phyloP scores from a whole-genome alignment of 345 rosid genomes.

The Jatropha curcas region DNA sequence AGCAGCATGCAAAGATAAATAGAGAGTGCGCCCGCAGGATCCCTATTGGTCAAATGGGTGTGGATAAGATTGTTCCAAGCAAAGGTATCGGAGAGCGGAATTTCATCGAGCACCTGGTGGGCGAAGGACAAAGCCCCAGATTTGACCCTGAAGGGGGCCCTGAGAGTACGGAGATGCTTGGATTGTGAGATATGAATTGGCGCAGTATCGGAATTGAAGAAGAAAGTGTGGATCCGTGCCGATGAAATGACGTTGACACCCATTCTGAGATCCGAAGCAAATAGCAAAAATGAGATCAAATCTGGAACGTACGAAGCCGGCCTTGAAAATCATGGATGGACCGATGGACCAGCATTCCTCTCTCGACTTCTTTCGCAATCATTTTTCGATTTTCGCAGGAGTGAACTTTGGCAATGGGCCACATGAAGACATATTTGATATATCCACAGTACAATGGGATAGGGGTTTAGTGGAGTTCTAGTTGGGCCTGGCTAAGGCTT shows the following conservation, averaged over 20 bases:
- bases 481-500: no score
- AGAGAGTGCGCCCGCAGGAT: slow-evolving; percentile 28
- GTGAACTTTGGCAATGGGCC: no score
- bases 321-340: no score
- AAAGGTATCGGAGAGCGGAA: slow-evolving; percentile 33
- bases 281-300: no score
- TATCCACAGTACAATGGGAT: no score
- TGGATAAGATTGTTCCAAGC: slow-evolving; percentile 50
- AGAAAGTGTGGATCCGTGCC: neutral
- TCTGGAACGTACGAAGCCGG: no score
- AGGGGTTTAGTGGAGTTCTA: no score
- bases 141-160: neutral
- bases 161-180: neutral
- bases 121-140: slow-evolving; percentile 2
- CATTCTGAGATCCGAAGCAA: neutral
- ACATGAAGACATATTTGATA: no score
- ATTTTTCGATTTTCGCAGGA: no score
- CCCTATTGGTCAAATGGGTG: slow-evolving; percentile 30
- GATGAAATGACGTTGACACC: neutral
- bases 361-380: no score
- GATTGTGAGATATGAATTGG: no score
- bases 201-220: neutral
- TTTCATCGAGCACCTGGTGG: slow-evolving; percentile 47
- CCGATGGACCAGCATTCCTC: no score
- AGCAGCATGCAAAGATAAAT: slow-evolving; percentile 45